Conservation (phyloP, 495 filamentous ascomycete species). For the Geoglossum glabrum region DNA sequence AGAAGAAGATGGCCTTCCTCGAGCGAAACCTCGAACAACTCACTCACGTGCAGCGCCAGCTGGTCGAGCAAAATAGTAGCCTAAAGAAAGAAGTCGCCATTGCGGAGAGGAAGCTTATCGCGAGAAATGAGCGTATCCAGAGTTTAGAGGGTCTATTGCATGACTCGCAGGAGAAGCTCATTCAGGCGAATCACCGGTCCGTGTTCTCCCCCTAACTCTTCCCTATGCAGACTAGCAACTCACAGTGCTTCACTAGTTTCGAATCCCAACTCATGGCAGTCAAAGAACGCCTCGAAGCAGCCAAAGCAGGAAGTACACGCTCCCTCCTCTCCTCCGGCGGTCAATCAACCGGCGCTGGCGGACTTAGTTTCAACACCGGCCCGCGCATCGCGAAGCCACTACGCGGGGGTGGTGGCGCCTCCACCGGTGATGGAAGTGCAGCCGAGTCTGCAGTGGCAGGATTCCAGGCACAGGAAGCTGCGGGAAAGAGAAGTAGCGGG, state of each 20-base stretch:
- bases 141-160: constrained; percentile 79
- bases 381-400: constrained; percentile 94
- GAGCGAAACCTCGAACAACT: constrained; percentile 96
- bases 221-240: background rate
- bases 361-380: constrained; percentile 49
- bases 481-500: constrained; percentile 13
- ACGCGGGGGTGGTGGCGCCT: constrained; percentile 67
- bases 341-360: constrained; percentile 10
- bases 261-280: constrained; percentile 91
- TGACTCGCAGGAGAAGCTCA: constrained; percentile 94
- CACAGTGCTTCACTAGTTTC: constrained; percentile 37
- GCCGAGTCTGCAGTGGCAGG: constrained; percentile 12
- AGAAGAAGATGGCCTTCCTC: constrained; percentile 99
- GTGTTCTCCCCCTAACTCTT: constrained; percentile 17
- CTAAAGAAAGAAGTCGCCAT: constrained; percentile 99
- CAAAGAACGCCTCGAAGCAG: constrained; percentile 91
- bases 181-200: constrained; percentile 85
- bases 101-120: constrained; percentile 89
- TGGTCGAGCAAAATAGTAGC: constrained; percentile 89
- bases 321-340: constrained; percentile 36
- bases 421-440: constrained; percentile 41
- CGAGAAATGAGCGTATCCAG: constrained; percentile 87
- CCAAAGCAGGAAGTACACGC: constrained; percentile 72
- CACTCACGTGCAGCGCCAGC: constrained; percentile 87
- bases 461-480: constrained; percentile 12